A percentile compares a stretch with the other conserved stretches of the same genome.
Conservation (phyloP, 148 eudicot species). For the Fagopyrum homotropicum region DNA sequence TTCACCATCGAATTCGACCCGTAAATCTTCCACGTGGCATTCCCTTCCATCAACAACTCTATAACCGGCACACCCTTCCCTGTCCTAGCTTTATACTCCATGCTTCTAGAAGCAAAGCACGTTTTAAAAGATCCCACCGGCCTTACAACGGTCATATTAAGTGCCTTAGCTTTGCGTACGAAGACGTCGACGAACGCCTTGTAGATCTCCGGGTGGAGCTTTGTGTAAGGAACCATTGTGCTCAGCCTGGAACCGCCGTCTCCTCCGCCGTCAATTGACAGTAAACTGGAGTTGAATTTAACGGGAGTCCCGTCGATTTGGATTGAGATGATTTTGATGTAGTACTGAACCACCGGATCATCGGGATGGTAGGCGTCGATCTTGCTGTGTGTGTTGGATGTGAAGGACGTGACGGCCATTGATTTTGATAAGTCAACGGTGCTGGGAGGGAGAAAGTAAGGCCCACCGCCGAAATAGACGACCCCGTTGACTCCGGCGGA, state of each 20-base stretch:
- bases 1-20: constrained; percentile 43
- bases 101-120: constrained; percentile 19
- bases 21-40: constrained; percentile 39
- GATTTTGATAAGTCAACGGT: constrained; percentile 13
- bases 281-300: constrained; percentile 14
- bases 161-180: background rate
- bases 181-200: constrained; percentile 14
- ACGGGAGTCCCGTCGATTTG: constrained; percentile 10
- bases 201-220: constrained; percentile 22
- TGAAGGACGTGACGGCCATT: constrained; percentile 20
- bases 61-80: constrained; percentile 18
- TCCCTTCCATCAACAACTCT: constrained; percentile 23
- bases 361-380: background rate
- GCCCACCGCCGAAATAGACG: constrained; percentile 33
- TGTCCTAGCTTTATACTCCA: constrained; percentile 1
- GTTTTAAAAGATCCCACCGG: constrained; percentile 23
- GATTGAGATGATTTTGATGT: constrained; percentile 19
- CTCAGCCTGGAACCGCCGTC: constrained; percentile 26
- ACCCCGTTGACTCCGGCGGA: constrained; percentile 16
- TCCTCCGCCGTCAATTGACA: constrained; percentile 20
- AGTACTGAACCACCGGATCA: constrained; percentile 21
- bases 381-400: constrained; percentile 18
- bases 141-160: constrained; percentile 8
- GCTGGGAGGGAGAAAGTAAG: constrained; percentile 24
- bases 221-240: constrained; percentile 24